Evolutionary conservation across 495 filamentous ascomycete species (phyloP), one percentile per base, ranked within the genome.

Genomic region (Thozetella sp.): DNA sequence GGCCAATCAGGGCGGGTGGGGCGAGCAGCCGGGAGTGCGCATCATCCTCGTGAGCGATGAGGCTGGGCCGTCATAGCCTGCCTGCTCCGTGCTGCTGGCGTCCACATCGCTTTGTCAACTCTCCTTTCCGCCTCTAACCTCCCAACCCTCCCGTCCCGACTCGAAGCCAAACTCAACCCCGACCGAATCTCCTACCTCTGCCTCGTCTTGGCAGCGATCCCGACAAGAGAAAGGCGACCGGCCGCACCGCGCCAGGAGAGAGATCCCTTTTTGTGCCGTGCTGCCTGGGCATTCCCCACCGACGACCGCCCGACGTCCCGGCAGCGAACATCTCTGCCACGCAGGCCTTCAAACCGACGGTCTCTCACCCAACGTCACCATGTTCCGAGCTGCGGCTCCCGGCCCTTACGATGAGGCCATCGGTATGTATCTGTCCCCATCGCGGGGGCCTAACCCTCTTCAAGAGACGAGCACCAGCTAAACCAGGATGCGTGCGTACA

Each of bases 381-480:
- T 82, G 79, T 82, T 82, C 62, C 77, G 79, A 72, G 77, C 78
- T 63, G 77, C 77, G 66, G 77, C 79, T 54, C 70, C 68, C 54
- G 75, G 75, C 56, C 78, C 79, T 26, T 82, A 80, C 67, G 79
- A 82, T 70, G 79, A 82, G 59, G 75, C 66, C 64, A 79, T 82
- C 70, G 79, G 79, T 82, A 76, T 54, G 72, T 69, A 59, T 20
- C 17, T 15, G 13, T 24, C 10, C 25, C n/a, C 23, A 19, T 4
- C 23, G 22, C 26, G 27, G 13, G n/a, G n/a, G n/a, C n/a, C n/a
- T n/a, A n/a, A n/a, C n/a, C n/a, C n/a, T n/a, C n/a, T 17, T 53
- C 17, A 20, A 17, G n/a, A 46, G 11, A 26, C 17, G 17, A 17
- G 17, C 10, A 22, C 20, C 17, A 43, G 27, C 2, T 19, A 58